Evolutionary conservation across 1,284 basidiomycete species (phyloP).

Genomic region (Marasmius tenuissimus): DNA sequence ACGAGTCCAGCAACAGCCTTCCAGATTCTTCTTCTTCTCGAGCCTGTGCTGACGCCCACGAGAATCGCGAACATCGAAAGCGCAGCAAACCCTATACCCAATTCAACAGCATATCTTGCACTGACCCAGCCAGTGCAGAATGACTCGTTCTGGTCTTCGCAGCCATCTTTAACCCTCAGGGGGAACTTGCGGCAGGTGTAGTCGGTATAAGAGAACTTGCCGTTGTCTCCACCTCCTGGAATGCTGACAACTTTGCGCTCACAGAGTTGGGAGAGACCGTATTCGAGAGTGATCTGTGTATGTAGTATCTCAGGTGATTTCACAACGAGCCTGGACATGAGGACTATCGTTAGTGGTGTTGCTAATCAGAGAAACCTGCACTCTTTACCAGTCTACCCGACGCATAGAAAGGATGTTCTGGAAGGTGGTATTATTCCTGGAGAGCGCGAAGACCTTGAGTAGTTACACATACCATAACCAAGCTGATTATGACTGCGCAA

Average conservation of each 20-base stretch:
- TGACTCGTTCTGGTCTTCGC: conserved; percentile 57
- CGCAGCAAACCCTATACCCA: conserved; percentile 62
- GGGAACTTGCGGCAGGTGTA: conserved; percentile 70
- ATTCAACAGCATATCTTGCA: conserved; percentile 61
- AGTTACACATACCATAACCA: conserved; percentile 51
- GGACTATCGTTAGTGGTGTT: conserved; percentile 13
- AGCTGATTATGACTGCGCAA: conserved; percentile 45
- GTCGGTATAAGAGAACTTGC: conserved; percentile 49
- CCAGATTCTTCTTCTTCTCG: conserved; percentile 73
- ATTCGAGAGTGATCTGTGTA: conserved; percentile 49
- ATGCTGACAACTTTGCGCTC: conserved; percentile 49
- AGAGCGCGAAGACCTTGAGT: neutral
- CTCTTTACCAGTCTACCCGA: conserved; percentile 63
- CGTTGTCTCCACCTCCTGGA: conserved; percentile 44
- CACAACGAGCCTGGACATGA: conserved; percentile 54
- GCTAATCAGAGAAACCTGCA: neutral
- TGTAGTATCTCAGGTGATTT: conserved; percentile 47
- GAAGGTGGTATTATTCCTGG: conserved; percentile 4
- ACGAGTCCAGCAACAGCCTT: conserved; percentile 65
- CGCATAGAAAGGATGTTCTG: conserved; percentile 61
- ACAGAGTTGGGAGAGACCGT: conserved; percentile 61
- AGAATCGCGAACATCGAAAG: conserved; percentile 58
- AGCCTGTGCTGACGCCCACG: conserved; percentile 71
- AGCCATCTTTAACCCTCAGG: conserved; percentile 54
- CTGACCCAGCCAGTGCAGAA: conserved; percentile 73